A percentile compares a stretch with the other conserved stretches of the same genome.
phyloP scores from a whole-genome alignment of 495 filamentous ascomycete species.

The Penicillium mononematosum region DNA sequence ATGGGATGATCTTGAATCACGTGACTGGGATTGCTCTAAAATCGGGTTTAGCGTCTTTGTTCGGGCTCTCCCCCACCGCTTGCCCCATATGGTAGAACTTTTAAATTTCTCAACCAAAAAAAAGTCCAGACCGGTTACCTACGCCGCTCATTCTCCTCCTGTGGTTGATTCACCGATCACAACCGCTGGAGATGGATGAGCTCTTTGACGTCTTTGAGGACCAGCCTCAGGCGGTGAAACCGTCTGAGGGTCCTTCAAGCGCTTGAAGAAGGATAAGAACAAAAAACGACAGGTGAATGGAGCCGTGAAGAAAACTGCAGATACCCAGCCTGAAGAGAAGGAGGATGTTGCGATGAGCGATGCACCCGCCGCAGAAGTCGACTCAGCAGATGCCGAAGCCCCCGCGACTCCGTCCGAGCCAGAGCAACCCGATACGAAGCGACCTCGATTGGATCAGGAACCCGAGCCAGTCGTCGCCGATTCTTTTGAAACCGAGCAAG shows the following conservation, averaged over 20 bases:
- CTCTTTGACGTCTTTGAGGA: constrained; percentile 84
- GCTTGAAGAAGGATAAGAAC: constrained; percentile 58
- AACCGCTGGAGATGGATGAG: constrained; percentile 62
- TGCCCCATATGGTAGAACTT: constrained; percentile 26
- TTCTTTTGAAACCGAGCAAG: constrained; percentile 93
- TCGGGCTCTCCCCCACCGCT: constrained; percentile 25
- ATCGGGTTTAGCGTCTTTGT: constrained; percentile 17
- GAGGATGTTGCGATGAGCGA: constrained; percentile 44
- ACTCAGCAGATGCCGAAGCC: constrained; percentile 23
- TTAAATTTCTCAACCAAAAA: constrained; percentile 39
- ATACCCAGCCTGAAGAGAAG: constrained; percentile 45
- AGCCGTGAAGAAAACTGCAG: constrained; percentile 56
- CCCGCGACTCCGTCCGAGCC: constrained; percentile 23
- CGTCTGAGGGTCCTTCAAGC: constrained; percentile 33
- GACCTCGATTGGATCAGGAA: constrained; percentile 68
- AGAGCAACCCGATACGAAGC: constrained; percentile 63
- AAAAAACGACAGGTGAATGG: constrained; percentile 86
- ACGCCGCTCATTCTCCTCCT: constrained; percentile 12
- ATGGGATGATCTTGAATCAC: constrained; percentile 31
- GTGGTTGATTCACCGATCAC: constrained; percentile 17
- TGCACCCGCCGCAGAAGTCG: constrained; percentile 28
- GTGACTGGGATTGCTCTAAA: constrained; percentile 16
- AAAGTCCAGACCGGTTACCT: constrained; percentile 18
- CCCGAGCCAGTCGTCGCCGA: constrained; percentile 86
- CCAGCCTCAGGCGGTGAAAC: constrained; percentile 46